These are phyloP conservation scores for Jatropha podagrica DNA, from an alignment of 441 rosid species.

Conservation along the genomic window DNA sequence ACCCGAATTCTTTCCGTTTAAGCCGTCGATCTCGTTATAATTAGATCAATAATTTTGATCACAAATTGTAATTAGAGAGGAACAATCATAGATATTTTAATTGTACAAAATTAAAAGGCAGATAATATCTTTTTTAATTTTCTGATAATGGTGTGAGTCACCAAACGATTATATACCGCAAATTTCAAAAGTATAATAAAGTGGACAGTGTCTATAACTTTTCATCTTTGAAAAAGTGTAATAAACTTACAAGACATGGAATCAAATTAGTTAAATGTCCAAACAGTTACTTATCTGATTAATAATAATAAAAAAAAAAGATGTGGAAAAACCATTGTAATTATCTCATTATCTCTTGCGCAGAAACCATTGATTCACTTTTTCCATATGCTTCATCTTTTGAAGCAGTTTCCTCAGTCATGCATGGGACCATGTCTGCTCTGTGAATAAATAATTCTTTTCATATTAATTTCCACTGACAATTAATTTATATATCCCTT, in stretches of 20 bases:
- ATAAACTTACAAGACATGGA: background rate
- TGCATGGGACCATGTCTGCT: background rate
- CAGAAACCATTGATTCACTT: background rate
- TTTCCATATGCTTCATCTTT: constrained; percentile 22
- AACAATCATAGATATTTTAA: too few relatives aligned
- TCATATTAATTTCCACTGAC: background rate
- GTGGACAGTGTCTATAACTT: background rate
- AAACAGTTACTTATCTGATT: too few relatives aligned
- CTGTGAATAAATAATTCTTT: background rate
- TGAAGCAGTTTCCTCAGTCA: constrained; percentile 21
- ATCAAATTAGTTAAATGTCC: background rate
- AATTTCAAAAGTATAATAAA: constrained; percentile 8
- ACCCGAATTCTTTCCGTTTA: too few relatives aligned
- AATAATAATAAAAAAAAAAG: background rate
- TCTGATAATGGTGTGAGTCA: constrained; percentile 9
- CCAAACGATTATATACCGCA: background rate
- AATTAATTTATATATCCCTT: background rate
- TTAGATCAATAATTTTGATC: too few relatives aligned
- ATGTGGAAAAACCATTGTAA: background rate
- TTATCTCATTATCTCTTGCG: background rate
- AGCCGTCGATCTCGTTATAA: too few relatives aligned
- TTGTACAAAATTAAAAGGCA: background rate
- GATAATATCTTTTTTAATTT: background rate
- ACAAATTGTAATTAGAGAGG: too few relatives aligned
- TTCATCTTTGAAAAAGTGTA: background rate